Base-by-base conservation (phyloP, 805 yeast genomes). In the Wickerhamiella galacta region DNA sequence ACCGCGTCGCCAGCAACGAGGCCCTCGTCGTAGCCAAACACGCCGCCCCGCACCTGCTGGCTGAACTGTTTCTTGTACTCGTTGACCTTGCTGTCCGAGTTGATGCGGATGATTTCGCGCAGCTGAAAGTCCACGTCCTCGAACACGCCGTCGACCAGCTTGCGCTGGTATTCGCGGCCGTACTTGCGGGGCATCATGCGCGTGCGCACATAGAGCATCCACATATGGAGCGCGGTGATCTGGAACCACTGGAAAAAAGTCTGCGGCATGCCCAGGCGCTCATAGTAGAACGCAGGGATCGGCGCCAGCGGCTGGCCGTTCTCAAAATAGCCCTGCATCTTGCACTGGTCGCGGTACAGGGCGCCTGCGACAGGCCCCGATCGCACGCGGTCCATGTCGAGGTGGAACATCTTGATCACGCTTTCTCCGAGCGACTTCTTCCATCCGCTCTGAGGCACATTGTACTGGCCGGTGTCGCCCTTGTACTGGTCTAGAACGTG, bases 171-270 rank as follows among this genome's bases (percentile, higher is more conserved):
- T 50, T 75, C 77, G 45, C 70, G 70, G 25, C 95, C 92, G 51
- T 80, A 74, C 47, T 81, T 76, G 52, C 75, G 76, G 0, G 96
- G 96, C 77, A 90, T 66, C 7, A 92, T 92, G 54, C 99, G 72
- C 95, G 90, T 85, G 51, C 98, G 74, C 12, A 80, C 93, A 43
- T 77, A 76, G 29, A 90, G 63, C 49, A 90, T 74, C 99, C 99
- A 90, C 38, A 80, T 72, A 54, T 90, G 98, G 43, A 90, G 63
- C 1, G 76, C 63, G 5, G 94, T 79, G 40, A 90, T 77, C 57
- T 87, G 96, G 54, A 76, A 87, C 94, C 95, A 87, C 54, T 83
- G 93, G n/a, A 87, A 72, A 50, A 87, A 85, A 1, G 95, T 76
- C 50, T 68, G 65, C 22, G 94, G 94, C 48, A 90, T 60, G 17